Conservation (phyloP, 768 basidiomycete species). For the Gymnopilus dilepis region DNA sequence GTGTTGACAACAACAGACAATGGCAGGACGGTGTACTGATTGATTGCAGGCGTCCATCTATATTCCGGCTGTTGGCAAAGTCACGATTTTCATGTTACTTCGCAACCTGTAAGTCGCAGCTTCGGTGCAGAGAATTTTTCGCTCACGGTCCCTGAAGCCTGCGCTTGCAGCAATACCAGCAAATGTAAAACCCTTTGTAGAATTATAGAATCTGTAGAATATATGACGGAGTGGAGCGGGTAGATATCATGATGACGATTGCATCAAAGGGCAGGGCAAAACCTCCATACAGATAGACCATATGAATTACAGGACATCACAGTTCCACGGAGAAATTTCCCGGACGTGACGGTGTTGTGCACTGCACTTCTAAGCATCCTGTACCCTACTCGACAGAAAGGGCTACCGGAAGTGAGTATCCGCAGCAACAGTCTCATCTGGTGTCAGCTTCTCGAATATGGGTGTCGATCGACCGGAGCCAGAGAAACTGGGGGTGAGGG, state of each 20-base stretch:
- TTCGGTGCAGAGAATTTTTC: not conserved
- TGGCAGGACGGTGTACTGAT: not conserved
- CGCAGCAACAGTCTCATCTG: conserved; percentile 41
- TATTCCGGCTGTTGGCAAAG: conserved; percentile 95
- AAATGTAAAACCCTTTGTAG: conserved; percentile 28
- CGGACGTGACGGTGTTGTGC: conserved; percentile 4
- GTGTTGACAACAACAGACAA: conserved; percentile 20
- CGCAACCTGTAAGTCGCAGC: conserved; percentile 86
- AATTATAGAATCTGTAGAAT: conserved; percentile 39
- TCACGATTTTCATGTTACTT: conserved; percentile 97
- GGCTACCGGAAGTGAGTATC: conserved; percentile 50
- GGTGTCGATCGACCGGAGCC: conserved; percentile 56
- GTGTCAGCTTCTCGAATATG: conserved; percentile 32
- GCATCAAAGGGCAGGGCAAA: conserved; percentile 16
- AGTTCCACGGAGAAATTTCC: conserved; percentile 19
- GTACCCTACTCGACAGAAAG: not conserved
- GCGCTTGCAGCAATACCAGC: conserved; percentile 60
- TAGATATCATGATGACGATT: conserved; percentile 31
- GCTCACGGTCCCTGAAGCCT: conserved; percentile 40
- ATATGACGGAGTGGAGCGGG: conserved; percentile 30
- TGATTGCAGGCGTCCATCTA: conserved; percentile 83
- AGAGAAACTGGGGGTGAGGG: conserved; percentile 62
- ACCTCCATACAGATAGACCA: conserved; percentile 30
- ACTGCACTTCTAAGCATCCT: not conserved
- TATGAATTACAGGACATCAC: conserved; percentile 38